Evolutionary conservation across 2,329 filamentous ascomycete genomes (phyloP), one percentile per base, ranked within the genome.

Genomic region (Calonectria leucothoes): DNA sequence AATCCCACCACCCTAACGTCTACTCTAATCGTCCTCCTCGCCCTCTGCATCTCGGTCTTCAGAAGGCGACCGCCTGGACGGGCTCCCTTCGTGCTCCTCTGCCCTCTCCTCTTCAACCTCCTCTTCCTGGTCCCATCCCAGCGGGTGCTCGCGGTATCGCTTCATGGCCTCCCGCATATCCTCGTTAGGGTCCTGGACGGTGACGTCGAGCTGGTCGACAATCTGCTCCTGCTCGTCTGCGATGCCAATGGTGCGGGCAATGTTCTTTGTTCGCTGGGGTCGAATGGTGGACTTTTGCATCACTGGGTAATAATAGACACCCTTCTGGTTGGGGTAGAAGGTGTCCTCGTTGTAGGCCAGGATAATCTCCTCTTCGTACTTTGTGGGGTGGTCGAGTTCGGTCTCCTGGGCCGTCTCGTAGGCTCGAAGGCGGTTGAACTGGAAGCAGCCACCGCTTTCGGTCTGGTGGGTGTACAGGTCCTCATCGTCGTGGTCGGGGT

Each of bases 221-320:
- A 87, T 86, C 78, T 88, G 85, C 76, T 88, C 87, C 70, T 89
- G 86, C 67, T 89, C 86, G 42, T 89, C 87, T 35, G 86, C 82
- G 42, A 87, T 81, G 71, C 87, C 88, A 55, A 85, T 85, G 37
- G 86, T 89, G 59, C 89, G 88, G 57, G 90, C 88, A 76, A 93
- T 92, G 80, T 91, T 91, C 86, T 91, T 92, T 74, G 88, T 89
- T 71, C 92, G 88, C 83, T 92, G 91, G 35, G 91, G 91, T 55
- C 91, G 87, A 78, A 94, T 90, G 27, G 88, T 87, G 59, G 88
- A 90, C 68, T 91, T 89, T 82, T 93, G 91, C 84, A 93, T 90
- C 75, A 94, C 88, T 5, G 92, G 92, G 78, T 93, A 94, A 83
- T 93, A 94, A 82, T 92, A 93, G 15, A 89, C 90, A 8, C 88